Base-by-base conservation (phyloP, 495 filamentous ascomycete species). In the Penicillium cinerascens region DNA sequence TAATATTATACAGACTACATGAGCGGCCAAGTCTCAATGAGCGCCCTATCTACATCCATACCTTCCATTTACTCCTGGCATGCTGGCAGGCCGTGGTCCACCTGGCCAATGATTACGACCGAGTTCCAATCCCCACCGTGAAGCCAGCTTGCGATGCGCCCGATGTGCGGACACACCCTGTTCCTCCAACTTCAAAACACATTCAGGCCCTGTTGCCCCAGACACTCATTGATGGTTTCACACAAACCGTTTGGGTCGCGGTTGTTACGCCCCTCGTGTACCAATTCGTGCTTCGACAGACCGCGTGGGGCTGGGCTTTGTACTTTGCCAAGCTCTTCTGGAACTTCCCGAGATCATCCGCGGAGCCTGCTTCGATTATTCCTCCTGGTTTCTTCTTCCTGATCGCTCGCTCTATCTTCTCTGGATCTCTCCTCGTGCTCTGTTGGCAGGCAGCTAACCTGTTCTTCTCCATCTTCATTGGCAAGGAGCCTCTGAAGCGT, bases 11-110 rank as follows among this genome's bases (percentile, higher is more conserved):
- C 36, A 82, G 78, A 37, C 63, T 69, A 17, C 77, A 87, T 49
- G 91, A 93, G 65, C 80, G 92, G 15, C 75, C 84, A 13, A 80
- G 80, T n/a, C 68, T 97, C 53, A 98, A 98, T 65, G 93, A 98
- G 69, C 77, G 87, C 55, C 83, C 89, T 1, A 78, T 98, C 27
- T 95, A 91, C 67, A 74, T 97, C 16, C 83, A 87, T 8, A 81
- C 81, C 38, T 81, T 86, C 58, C 79, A 92, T 49, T 54, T 88
- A 6, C 67, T 82, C 1, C 71, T 92, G 16, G 91, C 87, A 5
- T 54, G 88, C 35, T 69, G 76, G 20, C 90, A 96, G 69, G 80
- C 87, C 2, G 54, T 77, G 10, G 50, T 78, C 26, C 93, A 98
- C 59, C 70, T 96, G 15, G 82, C 76, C 52, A 75, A 72, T 49